Evolutionary conservation across 2,329 filamentous ascomycete genomes (phyloP).

Genomic region (Colletotrichum abscissum): DNA sequence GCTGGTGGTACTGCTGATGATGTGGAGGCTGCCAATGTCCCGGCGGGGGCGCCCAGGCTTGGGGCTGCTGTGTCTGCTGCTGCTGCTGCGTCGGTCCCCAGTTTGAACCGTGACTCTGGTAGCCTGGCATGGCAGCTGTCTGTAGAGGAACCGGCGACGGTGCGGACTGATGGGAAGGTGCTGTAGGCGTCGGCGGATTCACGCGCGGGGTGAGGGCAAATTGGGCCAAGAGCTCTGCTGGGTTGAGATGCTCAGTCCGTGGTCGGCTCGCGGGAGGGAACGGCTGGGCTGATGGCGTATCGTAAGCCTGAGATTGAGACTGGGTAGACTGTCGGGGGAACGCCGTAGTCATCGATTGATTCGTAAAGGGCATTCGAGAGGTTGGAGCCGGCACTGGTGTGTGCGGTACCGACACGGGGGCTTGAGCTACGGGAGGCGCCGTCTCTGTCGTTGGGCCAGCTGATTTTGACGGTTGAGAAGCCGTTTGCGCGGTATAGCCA

Average conservation of each 20-base stretch:
- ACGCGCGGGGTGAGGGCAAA: slow-evolving; percentile 32
- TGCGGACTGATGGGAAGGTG: slow-evolving; percentile 15
- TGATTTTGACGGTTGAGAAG: background rate
- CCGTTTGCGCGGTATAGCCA: background rate
- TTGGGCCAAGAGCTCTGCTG: slow-evolving; percentile 28
- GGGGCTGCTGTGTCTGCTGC: background rate
- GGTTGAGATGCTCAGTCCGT: slow-evolving; percentile 29
- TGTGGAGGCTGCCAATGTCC: slow-evolving; percentile 27
- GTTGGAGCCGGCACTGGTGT: background rate
- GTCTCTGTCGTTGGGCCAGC: background rate
- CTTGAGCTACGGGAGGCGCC: background rate
- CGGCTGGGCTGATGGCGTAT: background rate
- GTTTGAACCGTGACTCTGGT: background rate
- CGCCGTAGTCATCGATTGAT: slow-evolving; percentile 9
- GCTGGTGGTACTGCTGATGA: slow-evolving; percentile 28
- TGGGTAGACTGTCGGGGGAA: slow-evolving; percentile 9
- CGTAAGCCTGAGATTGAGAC: background rate
- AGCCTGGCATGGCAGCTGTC: background rate
- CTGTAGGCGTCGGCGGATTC: slow-evolving; percentile 29
- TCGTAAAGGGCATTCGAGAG: slow-evolving; percentile 29
- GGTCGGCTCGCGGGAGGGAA: background rate
- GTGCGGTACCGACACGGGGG: slow-evolving; percentile 10
- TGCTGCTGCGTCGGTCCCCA: slow-evolving; percentile 11
- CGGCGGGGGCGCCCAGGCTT: slow-evolving; percentile 7
- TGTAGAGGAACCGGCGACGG: background rate